phyloP scores from a whole-genome alignment of 139 green algal genomes.

The Edaphochlamys debaryana region DNA sequence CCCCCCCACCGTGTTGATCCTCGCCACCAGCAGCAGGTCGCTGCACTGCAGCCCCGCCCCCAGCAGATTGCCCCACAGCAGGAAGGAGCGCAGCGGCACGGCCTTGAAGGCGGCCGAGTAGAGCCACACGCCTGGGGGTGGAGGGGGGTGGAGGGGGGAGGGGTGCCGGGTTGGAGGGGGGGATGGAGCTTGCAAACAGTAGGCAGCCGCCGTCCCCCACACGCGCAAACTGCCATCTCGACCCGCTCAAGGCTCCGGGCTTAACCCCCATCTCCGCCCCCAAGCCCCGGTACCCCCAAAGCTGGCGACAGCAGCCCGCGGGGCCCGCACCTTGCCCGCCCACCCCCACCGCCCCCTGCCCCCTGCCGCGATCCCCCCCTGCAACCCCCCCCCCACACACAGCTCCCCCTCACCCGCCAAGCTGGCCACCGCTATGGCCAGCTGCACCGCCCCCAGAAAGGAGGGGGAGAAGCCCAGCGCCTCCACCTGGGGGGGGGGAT shows the following conservation, averaged over 20 bases:
- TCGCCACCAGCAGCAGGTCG: constrained; percentile 48
- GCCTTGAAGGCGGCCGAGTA: constrained; percentile 83
- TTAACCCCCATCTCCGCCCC: no score
- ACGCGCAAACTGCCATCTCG: neutral
- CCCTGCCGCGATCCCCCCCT: no score
- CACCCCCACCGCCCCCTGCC: no score
- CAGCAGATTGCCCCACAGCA: constrained; percentile 67
- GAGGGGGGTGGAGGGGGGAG: neutral
- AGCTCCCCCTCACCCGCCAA: constrained; percentile 8
- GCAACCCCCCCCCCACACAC: no score
- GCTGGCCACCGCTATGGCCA: constrained; percentile 65
- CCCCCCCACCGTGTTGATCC: constrained; percentile 43
- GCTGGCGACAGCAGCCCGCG: no score
- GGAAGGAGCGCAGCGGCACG: constrained; percentile 34
- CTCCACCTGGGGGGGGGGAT: constrained; percentile 18
- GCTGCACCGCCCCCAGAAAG: constrained; percentile 83
- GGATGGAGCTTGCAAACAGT: neutral
- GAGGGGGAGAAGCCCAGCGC: constrained; percentile 34
- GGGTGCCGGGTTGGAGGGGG: no score
- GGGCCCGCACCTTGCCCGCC: no score
- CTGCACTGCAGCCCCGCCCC: constrained; percentile 61
- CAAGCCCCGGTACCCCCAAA: no score
- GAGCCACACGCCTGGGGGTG: constrained; percentile 62
- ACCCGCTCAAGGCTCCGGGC: no score
- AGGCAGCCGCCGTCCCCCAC: no score